Conservation (phyloP, 2,329 filamentous ascomycete genomes). For the Colletotrichum orbiculare region DNA sequence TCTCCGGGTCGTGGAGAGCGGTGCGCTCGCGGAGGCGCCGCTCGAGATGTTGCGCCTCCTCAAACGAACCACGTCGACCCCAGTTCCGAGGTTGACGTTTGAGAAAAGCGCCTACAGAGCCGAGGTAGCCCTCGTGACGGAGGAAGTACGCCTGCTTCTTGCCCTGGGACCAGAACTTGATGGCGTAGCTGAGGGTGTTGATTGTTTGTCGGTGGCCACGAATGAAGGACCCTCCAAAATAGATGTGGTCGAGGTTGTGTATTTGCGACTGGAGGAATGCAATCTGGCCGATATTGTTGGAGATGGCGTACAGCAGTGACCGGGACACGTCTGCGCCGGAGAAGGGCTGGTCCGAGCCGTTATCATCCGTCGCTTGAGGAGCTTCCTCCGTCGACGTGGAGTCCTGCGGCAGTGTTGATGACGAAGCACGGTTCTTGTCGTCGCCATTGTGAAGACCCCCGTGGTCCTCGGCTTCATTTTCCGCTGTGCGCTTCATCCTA, state of each 20-base stretch:
- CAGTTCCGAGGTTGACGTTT: slow-evolving; percentile 91
- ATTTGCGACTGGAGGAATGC: slow-evolving; percentile 97
- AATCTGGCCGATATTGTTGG: slow-evolving; percentile 98
- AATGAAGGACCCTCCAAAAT: slow-evolving; percentile 98
- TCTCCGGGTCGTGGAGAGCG: slow-evolving; percentile 32
- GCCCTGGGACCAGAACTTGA: slow-evolving; percentile 97
- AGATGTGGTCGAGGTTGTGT: slow-evolving; percentile 90
- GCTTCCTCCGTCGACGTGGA: slow-evolving; percentile 1
- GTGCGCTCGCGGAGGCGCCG: slow-evolving; percentile 14
- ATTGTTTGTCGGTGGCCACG: slow-evolving; percentile 97
- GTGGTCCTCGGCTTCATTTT: slow-evolving; percentile 80
- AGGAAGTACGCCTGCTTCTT: slow-evolving; percentile 96
- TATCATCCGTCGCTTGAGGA: slow-evolving; percentile 34
- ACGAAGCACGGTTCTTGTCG: slow-evolving; percentile 43
- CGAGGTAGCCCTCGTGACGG: slow-evolving; percentile 94
- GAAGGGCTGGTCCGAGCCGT: slow-evolving; percentile 62
- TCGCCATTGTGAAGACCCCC: slow-evolving; percentile 67
- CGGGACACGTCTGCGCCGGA: slow-evolving; percentile 86
- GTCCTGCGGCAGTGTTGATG: slow-evolving; percentile 34
- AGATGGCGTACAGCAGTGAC: slow-evolving; percentile 92
- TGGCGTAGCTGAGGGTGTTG: slow-evolving; percentile 96
- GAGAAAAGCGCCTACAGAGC: slow-evolving; percentile 92
- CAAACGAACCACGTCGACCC: slow-evolving; percentile 85
- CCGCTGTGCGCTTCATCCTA: slow-evolving; percentile 87
- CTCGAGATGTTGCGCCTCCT: slow-evolving; percentile 52